Evolutionary conservation across 2,329 filamentous ascomycete species (phyloP), one percentile per base, ranked within the genome.

Genomic region (Penicillium sp.): DNA sequence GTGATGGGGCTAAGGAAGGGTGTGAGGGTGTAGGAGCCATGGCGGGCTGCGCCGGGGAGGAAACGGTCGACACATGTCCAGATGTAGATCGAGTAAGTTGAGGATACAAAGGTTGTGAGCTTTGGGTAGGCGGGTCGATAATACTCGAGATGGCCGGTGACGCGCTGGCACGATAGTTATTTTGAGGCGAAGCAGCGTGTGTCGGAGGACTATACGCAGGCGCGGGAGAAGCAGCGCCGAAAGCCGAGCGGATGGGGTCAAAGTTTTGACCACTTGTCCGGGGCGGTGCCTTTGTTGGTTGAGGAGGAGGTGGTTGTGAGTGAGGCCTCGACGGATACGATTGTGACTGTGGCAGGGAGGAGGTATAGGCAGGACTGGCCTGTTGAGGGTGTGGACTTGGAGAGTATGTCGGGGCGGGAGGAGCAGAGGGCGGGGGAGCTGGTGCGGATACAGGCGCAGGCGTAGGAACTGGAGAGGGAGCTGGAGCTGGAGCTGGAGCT

Each of bases 131-230:
- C 66, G 87, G 88, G 61, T 96, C 91, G 44, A 97, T 90, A 51
- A 97, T 81, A 72, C 90, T 96, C 5, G 91, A 88, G 61, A 97
- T 96, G 2, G 93, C 93, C 1, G 93, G 92, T 4, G 93, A 97
- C 32, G 89, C 89, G 68, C 89, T 93, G n/a, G 90, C 88, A 48
- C 88, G 84, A 71, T 88, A 75, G 17, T 65, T 61, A 75, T 57
- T 79, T 67, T 71, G 82, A 73, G 68, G 70, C 12, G 76, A 78
- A 7, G 77, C 75, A n/a, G 73, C 74, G 49, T 76, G 73, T n/a
- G 75, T 68, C 17, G 78, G 70, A 21, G 74, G 75, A 56, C 68
- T 78, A 58, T 76, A 77, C 59, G 70, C 51, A 59, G 69, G 60
- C 45, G 72, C 53, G 66, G 69, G 64, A 36, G 72, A 61, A 55